phyloP scores from a whole-genome alignment of 768 basidiomycete genomes.

The Termitomyces sp. region DNA sequence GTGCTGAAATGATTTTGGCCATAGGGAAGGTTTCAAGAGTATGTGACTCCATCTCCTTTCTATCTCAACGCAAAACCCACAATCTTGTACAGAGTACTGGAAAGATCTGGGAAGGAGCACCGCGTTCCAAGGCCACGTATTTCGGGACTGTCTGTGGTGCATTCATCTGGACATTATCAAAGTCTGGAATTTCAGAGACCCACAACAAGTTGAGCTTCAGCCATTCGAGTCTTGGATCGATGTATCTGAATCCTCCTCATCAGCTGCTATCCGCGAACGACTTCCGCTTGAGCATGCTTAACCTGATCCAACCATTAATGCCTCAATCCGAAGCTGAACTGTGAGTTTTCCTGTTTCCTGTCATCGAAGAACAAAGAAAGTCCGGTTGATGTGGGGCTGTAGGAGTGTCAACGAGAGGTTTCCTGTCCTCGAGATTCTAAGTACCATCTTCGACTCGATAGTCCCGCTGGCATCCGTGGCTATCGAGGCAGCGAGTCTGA shows the following conservation, averaged over 20 bases:
- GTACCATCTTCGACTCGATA: background rate
- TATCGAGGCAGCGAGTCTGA: background rate
- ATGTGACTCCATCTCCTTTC: too few species aligned
- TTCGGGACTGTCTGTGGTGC: constrained; percentile 4
- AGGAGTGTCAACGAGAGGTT: background rate
- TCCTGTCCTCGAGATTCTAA: background rate
- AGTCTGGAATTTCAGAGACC: constrained; percentile 21
- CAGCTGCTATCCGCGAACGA: background rate
- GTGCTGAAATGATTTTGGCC: background rate
- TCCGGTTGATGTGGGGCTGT: background rate
- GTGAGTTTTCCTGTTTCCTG: background rate
- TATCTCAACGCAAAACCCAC: background rate
- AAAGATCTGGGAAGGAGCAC: constrained; percentile 2
- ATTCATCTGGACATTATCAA: constrained; percentile 16
- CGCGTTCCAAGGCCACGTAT: background rate
- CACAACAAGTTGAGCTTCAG: constrained; percentile 5
- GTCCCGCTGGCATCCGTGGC: constrained; percentile 1
- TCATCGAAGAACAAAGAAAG: background rate
- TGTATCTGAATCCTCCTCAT: background rate
- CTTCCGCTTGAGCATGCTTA: background rate
- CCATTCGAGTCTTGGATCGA: too few species aligned
- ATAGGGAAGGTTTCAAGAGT: background rate
- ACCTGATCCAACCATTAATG: background rate
- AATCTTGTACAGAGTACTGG: constrained; percentile 6
- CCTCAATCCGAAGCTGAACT: background rate